Conservation (phyloP, 2,329 filamentous ascomycete genomes). For the Colletotrichum musae region DNA sequence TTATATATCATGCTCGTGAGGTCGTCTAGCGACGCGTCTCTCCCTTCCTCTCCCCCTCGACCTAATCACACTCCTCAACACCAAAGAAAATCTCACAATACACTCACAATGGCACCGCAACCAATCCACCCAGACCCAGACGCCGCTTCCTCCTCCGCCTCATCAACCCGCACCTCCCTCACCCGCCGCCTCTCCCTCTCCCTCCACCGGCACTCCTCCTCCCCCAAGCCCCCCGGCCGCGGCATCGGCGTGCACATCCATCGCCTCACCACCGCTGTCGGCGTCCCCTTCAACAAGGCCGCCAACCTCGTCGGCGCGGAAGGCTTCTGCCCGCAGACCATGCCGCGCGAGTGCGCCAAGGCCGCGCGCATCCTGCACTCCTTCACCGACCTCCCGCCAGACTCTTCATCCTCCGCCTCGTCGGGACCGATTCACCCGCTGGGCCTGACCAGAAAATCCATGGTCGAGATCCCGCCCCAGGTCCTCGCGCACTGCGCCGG, state of each 20-base stretch:
- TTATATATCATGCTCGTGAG: constrained; percentile 18
- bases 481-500: constrained; percentile 70
- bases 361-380: constrained; percentile 80
- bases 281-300: constrained; percentile 76
- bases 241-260: constrained; percentile 72
- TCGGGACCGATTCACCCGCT: constrained; percentile 50
- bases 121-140: neutral
- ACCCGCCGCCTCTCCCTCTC: constrained; percentile 33
- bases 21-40: no score
- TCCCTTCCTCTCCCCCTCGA: no score
- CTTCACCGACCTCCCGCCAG: constrained; percentile 70
- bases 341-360: constrained; percentile 83
- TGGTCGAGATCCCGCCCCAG: constrained; percentile 55
- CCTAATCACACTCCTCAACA: no score
- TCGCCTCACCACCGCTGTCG: constrained; percentile 75
- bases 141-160: constrained; percentile 6
- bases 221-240: constrained; percentile 18
- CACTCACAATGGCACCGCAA: neutral
- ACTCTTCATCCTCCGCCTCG: constrained; percentile 25
- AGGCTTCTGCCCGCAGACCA: constrained; percentile 81
- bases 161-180: constrained; percentile 10
- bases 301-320: constrained; percentile 80
- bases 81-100: neutral
- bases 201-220: constrained; percentile 9
- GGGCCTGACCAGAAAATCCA: constrained; percentile 50